phyloP scores from a whole-genome alignment of 148 eudicot species.

The Hydrangea macrophylla region DNA sequence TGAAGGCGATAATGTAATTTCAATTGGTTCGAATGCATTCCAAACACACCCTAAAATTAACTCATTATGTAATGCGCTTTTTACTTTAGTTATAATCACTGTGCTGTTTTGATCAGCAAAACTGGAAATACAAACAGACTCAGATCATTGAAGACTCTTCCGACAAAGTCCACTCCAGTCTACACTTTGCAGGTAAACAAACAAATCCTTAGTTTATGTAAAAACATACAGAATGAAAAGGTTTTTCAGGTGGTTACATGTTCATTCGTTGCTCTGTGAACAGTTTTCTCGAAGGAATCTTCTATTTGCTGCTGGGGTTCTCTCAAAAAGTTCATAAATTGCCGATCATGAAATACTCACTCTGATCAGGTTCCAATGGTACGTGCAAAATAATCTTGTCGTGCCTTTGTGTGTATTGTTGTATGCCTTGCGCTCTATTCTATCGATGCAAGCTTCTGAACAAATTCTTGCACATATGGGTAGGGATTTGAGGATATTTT shows the following conservation, averaged over 20 bases:
- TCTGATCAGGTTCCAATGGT: neutral
- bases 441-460: too few species aligned
- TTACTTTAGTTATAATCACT: neutral
- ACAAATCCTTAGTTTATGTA: neutral
- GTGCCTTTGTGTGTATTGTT: neutral
- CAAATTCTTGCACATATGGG: too few species aligned
- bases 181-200: conserved; percentile 65
- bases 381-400: neutral
- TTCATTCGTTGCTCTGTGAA: conserved; percentile 14
- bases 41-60: too few species aligned
- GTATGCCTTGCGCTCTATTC: too few species aligned
- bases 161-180: conserved; percentile 91
- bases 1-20: too few species aligned
- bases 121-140: conserved; percentile 68
- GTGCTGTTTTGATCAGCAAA: conserved; percentile 37
- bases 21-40: neutral
- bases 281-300: conserved; percentile 85
- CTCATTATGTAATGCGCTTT: neutral
- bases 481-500: too few species aligned
- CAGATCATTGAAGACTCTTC: conserved; percentile 84
- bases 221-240: neutral
- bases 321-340: conserved; percentile 29
- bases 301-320: conserved; percentile 77
- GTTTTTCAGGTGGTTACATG: conserved; percentile 1
- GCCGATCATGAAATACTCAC: neutral